Evolutionary conservation across 306 rosid genomes (phyloP), one percentile per base, ranked within the genome.

Genomic region (Coriaria nepalensis): DNA sequence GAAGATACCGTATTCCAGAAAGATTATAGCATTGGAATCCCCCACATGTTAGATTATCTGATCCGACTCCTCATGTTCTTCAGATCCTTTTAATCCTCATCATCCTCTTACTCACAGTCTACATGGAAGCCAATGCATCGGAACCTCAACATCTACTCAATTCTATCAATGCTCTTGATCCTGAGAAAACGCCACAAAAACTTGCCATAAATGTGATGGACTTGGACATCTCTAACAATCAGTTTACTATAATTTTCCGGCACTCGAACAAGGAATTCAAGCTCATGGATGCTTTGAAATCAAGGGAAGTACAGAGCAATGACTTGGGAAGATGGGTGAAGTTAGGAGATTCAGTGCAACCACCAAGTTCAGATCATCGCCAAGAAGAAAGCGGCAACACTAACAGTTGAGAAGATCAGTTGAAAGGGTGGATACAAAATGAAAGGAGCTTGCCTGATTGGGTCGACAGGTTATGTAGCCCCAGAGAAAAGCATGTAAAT

Each of bases 191-290:
- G 42, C 55, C 61, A 52, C 64, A 79, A 77, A 62, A 53, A 64
- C 43, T 48, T 82, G 53, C 77, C 50, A 70, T 67, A 60, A 13
- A 60, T 70, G 67, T 72, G n/a, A 71, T 64, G 73, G 64, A 50
- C 15, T 45, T 79, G 13, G 81, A 82, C 68, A 49, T 76, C 52
- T 73, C 86, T 10, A 57, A 62, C 49, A 87, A 79, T 54, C 66
- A 55, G 13, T 72, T 81, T 38, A 53, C 65, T 20, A 60, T 51
- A 29, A 13, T 10, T 10, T 33, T 56, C 32, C 76, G 60, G 6
- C 56, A 13, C 36, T 64, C 10, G 10, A 43, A 40, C 4, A 37
- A 61, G 33, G 69, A 65, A 65, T 34, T 56, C 47, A 50, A 59
- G 68, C 53, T 7, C n/a, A 41, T 15, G 10, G 33, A 60, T 54